Percentiles rank a stretch among this genome's conserved stretches.
phyloP scores from a whole-genome alignment of 192 early-diverging fungal genomes.

The Gonapodya sp. region DNA sequence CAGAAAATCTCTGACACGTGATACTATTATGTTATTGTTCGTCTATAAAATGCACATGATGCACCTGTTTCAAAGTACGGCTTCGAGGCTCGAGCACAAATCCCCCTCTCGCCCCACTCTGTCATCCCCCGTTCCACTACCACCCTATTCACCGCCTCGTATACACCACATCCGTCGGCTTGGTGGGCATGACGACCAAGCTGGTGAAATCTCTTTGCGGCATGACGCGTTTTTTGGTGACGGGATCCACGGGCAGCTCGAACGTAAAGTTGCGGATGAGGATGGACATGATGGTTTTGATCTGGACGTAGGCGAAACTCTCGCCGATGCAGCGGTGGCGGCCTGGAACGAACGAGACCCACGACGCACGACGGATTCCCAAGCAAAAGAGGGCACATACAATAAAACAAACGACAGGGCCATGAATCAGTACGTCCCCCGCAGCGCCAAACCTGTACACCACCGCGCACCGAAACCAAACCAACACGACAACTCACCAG shows the following conservation, averaged over 20 bases:
- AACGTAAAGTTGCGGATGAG: conserved; percentile 73
- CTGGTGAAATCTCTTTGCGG: conserved; percentile 80
- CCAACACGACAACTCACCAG: conserved; percentile 52
- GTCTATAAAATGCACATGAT: no score
- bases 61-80: no score
- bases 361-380: neutral
- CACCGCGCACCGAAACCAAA: no score
- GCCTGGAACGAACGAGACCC: conserved; percentile 24
- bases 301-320: conserved; percentile 88
- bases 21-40: no score
- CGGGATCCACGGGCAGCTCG: conserved; percentile 40
- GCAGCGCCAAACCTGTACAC: no score
- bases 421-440: no score
- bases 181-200: conserved; percentile 77
- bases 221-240: conserved; percentile 44
- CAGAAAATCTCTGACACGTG: no score
- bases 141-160: neutral
- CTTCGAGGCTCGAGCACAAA: no score
- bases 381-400: conserved; percentile 1
- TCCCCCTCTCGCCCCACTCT: no score
- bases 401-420: neutral
- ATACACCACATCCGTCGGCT: neutral
- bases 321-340: conserved; percentile 99
- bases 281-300: conserved; percentile 83
- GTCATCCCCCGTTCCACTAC: no score